Base-by-base conservation (phyloP, 495 filamentous ascomycete species). In the Podospora comata region DNA sequence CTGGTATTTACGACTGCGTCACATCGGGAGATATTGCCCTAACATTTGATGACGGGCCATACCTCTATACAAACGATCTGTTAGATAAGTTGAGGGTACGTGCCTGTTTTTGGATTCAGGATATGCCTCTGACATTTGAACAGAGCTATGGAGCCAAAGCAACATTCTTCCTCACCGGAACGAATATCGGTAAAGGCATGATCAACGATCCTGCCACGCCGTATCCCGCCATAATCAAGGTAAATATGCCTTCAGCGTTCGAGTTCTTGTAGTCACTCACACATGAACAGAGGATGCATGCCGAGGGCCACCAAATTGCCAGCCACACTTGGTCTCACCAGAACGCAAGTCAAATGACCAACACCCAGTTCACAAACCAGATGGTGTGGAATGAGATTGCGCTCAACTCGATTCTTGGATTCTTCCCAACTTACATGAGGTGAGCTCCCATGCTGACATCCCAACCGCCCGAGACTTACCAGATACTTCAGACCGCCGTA, bases 271-370 rank as follows among this genome's bases (percentile, higher is more conserved):
- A 61, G 27, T 60, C 1, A 63, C 72, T 80, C 61, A 82, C 73
- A 48, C 23, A 15, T 13, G 28, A 67, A 3, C 28, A 77, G 72
- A 70, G 72, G 86, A 80, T 88, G 91, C 68, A 92, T 89, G 89
- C 76, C 82, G 68, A 82, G 68, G 91, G 92, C n/a, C 92, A 96
- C 74, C 92, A 95, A 75, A 81, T 96, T 65, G 92, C 89, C 32
- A 90, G 88, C 71, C 92, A 96, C 71, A 95, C 91, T 1, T 96
- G 91, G 92, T 91, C 89, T 54, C 92, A 96, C 71, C 88, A 79
- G 84, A 92, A 82, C 78, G 92, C 71, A 83, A 84, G 77, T 83
- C 85, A 73, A 74, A 87, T 75, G 80, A 85, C 62, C 68, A 85
- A 63, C 73, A 73, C 32, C 74, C 81, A 89, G 66, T 87, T 90